These are phyloP conservation scores for Linum usitatissimum DNA, from an alignment of 345 rosid genomes.

Conservation along the genomic window DNA sequence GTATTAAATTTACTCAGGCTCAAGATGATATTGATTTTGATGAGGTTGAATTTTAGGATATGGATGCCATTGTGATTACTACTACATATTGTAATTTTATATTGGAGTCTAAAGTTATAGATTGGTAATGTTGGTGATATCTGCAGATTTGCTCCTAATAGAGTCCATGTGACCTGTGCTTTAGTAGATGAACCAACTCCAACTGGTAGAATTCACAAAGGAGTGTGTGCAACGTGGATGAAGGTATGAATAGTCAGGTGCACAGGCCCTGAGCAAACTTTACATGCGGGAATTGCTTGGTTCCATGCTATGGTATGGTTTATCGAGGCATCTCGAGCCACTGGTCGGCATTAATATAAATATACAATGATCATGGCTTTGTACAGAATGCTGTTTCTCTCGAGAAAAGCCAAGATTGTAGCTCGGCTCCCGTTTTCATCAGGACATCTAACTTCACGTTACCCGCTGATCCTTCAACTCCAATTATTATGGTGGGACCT, in stretches of 20 bases:
- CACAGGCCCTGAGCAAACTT: no score
- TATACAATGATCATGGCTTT: not conserved
- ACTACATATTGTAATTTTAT: not conserved
- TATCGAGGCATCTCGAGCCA: no score
- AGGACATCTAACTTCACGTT: constrained; percentile 25
- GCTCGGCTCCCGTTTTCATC: constrained; percentile 24
- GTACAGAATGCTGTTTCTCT: constrained; percentile 20
- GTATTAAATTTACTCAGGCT: no score
- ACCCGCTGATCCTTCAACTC: constrained; percentile 22
- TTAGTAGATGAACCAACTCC: constrained; percentile 20
- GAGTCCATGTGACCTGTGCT: constrained; percentile 27
- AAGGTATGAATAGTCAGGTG: constrained; percentile 11
- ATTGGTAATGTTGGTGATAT: not conserved
- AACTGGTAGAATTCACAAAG: constrained; percentile 26
- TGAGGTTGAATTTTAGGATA: no score
- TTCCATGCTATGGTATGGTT: no score
- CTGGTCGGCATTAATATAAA: not conserved
- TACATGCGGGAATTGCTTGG: not conserved
- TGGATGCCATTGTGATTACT: no score
- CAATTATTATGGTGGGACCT: constrained; percentile 26
- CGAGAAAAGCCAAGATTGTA: constrained; percentile 19
- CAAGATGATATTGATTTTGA: no score
- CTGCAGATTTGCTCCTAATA: constrained; percentile 20
- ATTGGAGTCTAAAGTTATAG: not conserved
- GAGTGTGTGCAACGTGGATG: constrained; percentile 28